Percentiles rank a stretch among this genome's conserved stretches.
Evolutionary conservation across 2,329 filamentous ascomycete genomes (phyloP).

Genomic region (Ophiocordyceps camponoti-saundersi): DNA sequence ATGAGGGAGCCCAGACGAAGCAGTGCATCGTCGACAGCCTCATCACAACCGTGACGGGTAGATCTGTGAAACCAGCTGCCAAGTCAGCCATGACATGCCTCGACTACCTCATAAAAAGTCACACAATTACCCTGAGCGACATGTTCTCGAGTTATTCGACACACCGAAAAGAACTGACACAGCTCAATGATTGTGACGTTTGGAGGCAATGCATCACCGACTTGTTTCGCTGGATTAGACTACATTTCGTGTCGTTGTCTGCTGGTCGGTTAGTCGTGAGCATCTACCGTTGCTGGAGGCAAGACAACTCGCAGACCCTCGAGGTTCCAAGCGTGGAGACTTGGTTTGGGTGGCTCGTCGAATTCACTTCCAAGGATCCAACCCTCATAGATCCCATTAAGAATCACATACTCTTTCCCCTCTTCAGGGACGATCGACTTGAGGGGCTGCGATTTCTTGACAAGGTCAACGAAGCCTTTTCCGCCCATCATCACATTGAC

Average conservation of each 20-base stretch:
- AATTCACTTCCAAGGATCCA: slow-evolving; percentile 28
- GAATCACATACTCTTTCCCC: slow-evolving; percentile 43
- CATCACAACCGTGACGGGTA: slow-evolving; percentile 40
- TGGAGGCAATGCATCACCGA: slow-evolving; percentile 35
- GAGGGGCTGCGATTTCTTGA: slow-evolving; percentile 41
- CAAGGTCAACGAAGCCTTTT: slow-evolving; percentile 33
- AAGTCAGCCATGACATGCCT: slow-evolving; percentile 55
- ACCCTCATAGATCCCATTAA: slow-evolving; percentile 44
- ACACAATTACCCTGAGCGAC: slow-evolving; percentile 31
- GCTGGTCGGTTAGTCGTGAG: slow-evolving; percentile 45
- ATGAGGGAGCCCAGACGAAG: slow-evolving; percentile 22
- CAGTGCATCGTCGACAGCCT: slow-evolving; percentile 30
- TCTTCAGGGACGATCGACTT: slow-evolving; percentile 40
- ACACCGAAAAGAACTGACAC: slow-evolving; percentile 12
- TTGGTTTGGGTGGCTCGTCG: slow-evolving; percentile 41
- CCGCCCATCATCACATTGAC: slow-evolving; percentile 25
- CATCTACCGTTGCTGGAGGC: slow-evolving; percentile 30
- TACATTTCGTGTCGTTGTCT: slow-evolving; percentile 39
- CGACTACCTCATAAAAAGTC: slow-evolving; percentile 47
- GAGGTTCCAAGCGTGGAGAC: slow-evolving; percentile 16
- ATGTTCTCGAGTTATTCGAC: slow-evolving; percentile 25
- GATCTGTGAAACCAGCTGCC: slow-evolving; percentile 44
- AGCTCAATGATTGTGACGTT: slow-evolving; percentile 8
- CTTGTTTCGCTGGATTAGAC: slow-evolving; percentile 36
- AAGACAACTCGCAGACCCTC: slow-evolving; percentile 7